phyloP scores from a whole-genome alignment of 371 early-diverging fungal genomes.

The Mucor piriformis region DNA sequence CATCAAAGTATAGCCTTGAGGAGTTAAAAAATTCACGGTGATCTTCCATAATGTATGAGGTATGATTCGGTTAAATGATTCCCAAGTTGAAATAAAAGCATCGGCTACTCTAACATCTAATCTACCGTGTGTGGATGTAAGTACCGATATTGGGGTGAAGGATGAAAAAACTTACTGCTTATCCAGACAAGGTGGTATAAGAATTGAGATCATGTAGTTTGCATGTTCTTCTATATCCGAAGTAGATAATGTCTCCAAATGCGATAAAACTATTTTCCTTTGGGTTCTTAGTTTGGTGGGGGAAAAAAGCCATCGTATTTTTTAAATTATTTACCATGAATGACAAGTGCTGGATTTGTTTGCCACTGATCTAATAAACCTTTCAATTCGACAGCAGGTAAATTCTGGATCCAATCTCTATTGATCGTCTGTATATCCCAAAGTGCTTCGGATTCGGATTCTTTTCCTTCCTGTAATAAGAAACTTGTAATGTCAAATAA shows the following conservation, averaged over 20 bases:
- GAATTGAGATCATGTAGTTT: conserved; percentile 18
- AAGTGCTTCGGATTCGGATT: conserved; percentile 14
- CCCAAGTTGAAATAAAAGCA: conserved; percentile 44
- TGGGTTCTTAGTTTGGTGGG: neutral
- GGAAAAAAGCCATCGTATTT: too few relatives aligned
- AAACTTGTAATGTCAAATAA: conserved; percentile 53
- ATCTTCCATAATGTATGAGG: conserved; percentile 47
- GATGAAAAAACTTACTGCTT: conserved; percentile 14
- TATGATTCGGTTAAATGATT: conserved; percentile 38
- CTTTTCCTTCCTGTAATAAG: conserved; percentile 44
- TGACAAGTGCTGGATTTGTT: conserved; percentile 9
- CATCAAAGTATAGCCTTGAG: conserved; percentile 35
- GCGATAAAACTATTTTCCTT: conserved; percentile 11
- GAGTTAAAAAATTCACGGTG: conserved; percentile 24
- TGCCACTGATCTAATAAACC: conserved; percentile 13
- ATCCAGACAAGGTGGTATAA: conserved; percentile 30
- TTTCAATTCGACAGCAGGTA: conserved; percentile 5
- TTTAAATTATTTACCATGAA: conserved; percentile 3
- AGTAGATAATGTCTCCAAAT: conserved; percentile 19
- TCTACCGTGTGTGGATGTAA: too few relatives aligned
- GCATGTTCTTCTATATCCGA: conserved; percentile 15
- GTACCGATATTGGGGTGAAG: neutral
- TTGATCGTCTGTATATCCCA: conserved; percentile 14
- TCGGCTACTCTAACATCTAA: conserved; percentile 28
- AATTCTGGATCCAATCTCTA: conserved; percentile 2